Evolutionary conservation across 23 red algal species (phyloP).

Genomic region (Cyanidium caldarium): DNA sequence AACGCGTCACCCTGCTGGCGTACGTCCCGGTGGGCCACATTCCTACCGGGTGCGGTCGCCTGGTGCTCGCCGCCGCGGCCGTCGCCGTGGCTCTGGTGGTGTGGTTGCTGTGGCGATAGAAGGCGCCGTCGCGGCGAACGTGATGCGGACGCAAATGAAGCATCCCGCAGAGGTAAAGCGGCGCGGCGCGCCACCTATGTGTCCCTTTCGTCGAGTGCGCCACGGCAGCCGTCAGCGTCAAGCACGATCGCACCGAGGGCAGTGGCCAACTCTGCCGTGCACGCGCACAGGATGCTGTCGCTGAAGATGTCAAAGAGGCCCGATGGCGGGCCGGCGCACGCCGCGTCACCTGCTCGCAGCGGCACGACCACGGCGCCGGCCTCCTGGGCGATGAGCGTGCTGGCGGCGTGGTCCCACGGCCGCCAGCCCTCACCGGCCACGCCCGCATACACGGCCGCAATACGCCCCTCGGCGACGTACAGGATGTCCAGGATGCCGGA

Average conservation of each 20-base stretch:
- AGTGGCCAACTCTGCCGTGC: too few relatives aligned
- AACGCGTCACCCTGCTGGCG: conserved; percentile 47
- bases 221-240: too few relatives aligned
- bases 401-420: conserved; percentile 72
- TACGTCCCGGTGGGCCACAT: conserved; percentile 39
- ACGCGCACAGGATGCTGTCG: background rate
- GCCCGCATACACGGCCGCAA: conserved; percentile 38
- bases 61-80: background rate
- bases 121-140: too few relatives aligned
- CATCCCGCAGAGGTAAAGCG: too few relatives aligned
- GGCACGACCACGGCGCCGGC: conserved; percentile 40
- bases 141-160: too few relatives aligned
- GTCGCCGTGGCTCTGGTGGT: too few relatives aligned
- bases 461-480: conserved; percentile 35
- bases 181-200: too few relatives aligned
- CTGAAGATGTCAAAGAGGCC: background rate
- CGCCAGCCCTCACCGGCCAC: conserved; percentile 27
- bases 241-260: too few relatives aligned
- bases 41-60: background rate
- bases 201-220: too few relatives aligned
- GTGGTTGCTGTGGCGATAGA: too few relatives aligned
- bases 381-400: conserved; percentile 39
- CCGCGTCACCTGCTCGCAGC: background rate
- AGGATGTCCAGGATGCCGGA: conserved; percentile 42
- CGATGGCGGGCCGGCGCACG: background rate